Base-by-base conservation (phyloP, 352 stramenopile genomes). In the Pythium insidiosum region DNA sequence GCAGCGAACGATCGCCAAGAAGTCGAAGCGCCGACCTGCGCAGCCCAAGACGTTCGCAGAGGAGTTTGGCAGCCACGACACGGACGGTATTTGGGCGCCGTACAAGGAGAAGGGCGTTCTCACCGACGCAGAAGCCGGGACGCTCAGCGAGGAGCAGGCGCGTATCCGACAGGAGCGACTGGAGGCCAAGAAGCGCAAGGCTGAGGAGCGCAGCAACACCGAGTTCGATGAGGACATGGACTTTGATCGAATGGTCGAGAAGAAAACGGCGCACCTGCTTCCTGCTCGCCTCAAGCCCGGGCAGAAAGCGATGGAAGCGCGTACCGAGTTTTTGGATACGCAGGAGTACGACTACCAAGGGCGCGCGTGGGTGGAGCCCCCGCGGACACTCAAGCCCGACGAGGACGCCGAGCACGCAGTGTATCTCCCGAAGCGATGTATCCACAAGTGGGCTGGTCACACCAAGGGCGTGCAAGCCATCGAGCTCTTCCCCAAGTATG, bases 391-490 rank as follows among this genome's bases (percentile, higher is more conserved):
- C 23, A 72, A 72, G 25, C 50, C 77, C 12, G 43, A 61, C 7
- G 51, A 54, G 4, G 66, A 84, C 19, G 75, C 64, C 34, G 73
- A 94, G 26, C 93, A 98, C 64, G 61, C 95, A 36, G 97, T 97
- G 38, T 99, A 93, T 60, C 61, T 99, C n/a, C 96, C 97, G 5
- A 99, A 99, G 58, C 96, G 95, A 45, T 98, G 92, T 52, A 82
- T 99, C 9, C 86, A 98, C 69, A 89, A 88, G 51, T 99, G 95
- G 66, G 95, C 80, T 7, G 95, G 95, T 21, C 95, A 99, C 59
- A 96, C 80, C 15, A 99, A 99, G 68, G 96, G 96, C 5, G 96
- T 99, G 10, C 95, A 99, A 57, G 73, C 83, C 11, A 98, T 99
- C 67, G 84, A 97, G 44, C 80, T 99, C 24, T 98, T 98, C 63